Base-by-base conservation (phyloP, 208 protist species). In the Naegleria fowleri region DNA sequence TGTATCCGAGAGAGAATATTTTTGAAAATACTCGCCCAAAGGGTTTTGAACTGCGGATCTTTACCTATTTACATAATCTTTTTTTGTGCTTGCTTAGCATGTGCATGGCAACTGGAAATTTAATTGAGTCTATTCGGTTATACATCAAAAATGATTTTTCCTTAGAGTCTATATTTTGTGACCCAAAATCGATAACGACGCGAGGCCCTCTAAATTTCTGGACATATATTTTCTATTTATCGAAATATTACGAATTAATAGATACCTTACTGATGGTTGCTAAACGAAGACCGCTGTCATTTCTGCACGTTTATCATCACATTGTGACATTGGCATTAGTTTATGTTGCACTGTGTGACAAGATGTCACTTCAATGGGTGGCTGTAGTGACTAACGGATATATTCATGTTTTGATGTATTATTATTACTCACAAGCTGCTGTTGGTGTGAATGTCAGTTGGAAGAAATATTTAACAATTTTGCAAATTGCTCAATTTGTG, bases 291-390 rank as follows among this genome's bases (percentile, higher is more conserved):
- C 86, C 67, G 79, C 36, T 93, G 5, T 90, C 58, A 5, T 93
- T 93, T 55, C 25, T 93, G 43, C 91, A 92, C 13, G 91, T 93
- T 0, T 93, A 91, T 48, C 92, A 93, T 39, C 92, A 93, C 40
- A 76, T 43, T 39, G 48, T 93, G 19, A 86, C 33, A 0, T 19
- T 90, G 0, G 29, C 6, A 11, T 79, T 79, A 33, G 11, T 67
- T 4, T 67, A 29, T 67, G 22, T 67, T 4, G 11, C 22, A 67
- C 3, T 67, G 19, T 29, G 19, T 67, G 22, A 67, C 55, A 67
- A 29, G 2, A 29, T 67, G 55, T 67, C 22, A 67, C 22, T 67
- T 29, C 22, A 67, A 29, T 67, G 55, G 55, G 55, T 67, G 3
- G 55, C 55, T 3, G 55, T 67, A 29, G 55, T 67, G 29, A 79